These are phyloP conservation scores for Fusarium cicatricum DNA, from an alignment of 2,329 filamentous ascomycete species.

Conservation along the genomic window DNA sequence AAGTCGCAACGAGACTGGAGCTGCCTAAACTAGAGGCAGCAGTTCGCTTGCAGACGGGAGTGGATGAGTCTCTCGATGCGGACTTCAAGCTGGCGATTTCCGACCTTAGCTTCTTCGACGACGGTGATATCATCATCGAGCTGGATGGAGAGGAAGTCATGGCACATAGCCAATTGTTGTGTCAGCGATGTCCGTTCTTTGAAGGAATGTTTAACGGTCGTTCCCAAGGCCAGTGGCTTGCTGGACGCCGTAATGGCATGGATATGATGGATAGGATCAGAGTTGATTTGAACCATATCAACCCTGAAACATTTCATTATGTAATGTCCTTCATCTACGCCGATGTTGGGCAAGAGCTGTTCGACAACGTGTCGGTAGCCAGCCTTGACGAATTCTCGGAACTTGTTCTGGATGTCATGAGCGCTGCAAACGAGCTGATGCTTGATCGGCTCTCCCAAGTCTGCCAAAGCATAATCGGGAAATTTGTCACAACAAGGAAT, in stretches of 20 bases:
- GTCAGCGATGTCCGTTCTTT: conserved; percentile 91
- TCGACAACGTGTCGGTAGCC: conserved; percentile 75
- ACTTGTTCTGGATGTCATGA: conserved; percentile 89
- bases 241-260: conserved; percentile 65
- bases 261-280: conserved; percentile 57
- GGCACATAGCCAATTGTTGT: conserved; percentile 81
- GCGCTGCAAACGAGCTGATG: conserved; percentile 93
- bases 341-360: conserved; percentile 81
- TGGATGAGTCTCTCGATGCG: conserved; percentile 68
- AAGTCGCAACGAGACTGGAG: conserved; percentile 74
- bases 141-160: conserved; percentile 75
- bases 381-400: conserved; percentile 87
- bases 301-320: conserved; percentile 75
- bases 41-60: conserved; percentile 75
- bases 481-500: conserved; percentile 86
- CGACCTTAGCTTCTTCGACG: conserved; percentile 76
- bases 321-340: conserved; percentile 86
- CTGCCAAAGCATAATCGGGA: conserved; percentile 84
- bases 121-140: conserved; percentile 81
- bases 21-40: conserved; percentile 78
- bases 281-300: conserved; percentile 85
- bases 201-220: conserved; percentile 89
- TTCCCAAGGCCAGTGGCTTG: conserved; percentile 84
- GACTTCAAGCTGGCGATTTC: conserved; percentile 77
- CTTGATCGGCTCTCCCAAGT: conserved; percentile 88